Conservation (phyloP, 345 rosid genomes). For the Melaleuca alternifolia region DNA sequence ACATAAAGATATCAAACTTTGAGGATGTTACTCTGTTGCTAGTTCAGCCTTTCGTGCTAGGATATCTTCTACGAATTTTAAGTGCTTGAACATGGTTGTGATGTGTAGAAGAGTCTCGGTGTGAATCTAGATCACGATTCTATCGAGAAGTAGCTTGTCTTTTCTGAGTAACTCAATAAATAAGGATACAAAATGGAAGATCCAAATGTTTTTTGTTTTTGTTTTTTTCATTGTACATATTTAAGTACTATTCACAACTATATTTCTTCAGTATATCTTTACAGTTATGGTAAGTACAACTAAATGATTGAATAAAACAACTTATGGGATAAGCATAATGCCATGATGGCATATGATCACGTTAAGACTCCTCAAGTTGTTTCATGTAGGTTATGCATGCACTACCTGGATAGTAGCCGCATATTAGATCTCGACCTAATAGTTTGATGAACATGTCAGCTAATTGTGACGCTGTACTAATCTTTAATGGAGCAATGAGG, state of each 20-base stretch:
- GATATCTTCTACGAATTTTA: no score
- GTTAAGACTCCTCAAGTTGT: not conserved
- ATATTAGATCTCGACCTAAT: not conserved
- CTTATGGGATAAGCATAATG: not conserved
- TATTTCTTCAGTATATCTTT: not conserved
- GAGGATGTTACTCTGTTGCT: no score
- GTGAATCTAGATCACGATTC: no score
- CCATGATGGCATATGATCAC: not conserved
- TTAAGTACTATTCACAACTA: not conserved
- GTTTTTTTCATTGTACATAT: not conserved
- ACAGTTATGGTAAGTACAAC: not conserved
- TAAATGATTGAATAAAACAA: not conserved
- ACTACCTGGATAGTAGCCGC: not conserved
- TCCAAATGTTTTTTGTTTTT: not conserved
- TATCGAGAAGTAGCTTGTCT: no score
- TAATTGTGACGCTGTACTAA: not conserved
- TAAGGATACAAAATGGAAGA: not conserved
- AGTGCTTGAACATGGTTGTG: no score
- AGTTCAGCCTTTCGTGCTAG: no score
- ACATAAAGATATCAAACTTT: no score
- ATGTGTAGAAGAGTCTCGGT: no score
- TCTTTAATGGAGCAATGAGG: not conserved
- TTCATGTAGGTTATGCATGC: not conserved
- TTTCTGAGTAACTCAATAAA: no score
- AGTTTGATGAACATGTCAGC: not conserved